Evolutionary conservation across 192 early-diverging fungal genomes (phyloP).

Genomic region (Coemansia sp.): DNA sequence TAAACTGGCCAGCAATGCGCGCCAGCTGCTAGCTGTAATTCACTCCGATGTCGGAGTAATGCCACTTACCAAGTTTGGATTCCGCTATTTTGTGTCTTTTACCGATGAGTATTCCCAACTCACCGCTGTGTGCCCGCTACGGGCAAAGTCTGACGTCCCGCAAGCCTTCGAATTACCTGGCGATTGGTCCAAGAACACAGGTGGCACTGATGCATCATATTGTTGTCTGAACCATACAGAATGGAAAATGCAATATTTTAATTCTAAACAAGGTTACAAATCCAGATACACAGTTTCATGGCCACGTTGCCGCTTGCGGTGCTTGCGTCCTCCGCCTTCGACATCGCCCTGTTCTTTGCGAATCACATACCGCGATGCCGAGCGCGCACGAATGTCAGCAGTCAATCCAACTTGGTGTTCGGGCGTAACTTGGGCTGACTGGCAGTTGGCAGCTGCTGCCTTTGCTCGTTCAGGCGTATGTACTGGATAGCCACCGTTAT

Average conservation of each 20-base stretch:
- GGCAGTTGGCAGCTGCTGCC: not conserved
- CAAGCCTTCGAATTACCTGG: not conserved
- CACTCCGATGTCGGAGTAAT: too few relatives aligned
- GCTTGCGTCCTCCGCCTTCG: constrained; percentile 43
- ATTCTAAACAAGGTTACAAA: not conserved
- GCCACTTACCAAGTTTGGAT: too few relatives aligned
- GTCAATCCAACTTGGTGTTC: constrained; percentile 39
- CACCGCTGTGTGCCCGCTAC: too few relatives aligned
- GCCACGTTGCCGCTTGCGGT: constrained; percentile 25
- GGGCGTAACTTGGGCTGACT: constrained; percentile 28
- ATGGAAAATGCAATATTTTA: not conserved
- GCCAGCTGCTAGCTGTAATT: too few relatives aligned
- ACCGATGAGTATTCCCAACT: too few relatives aligned
- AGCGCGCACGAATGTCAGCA: constrained; percentile 22
- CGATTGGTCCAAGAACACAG: not conserved
- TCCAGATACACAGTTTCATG: not conserved
- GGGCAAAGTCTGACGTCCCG: too few relatives aligned
- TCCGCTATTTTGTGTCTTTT: too few relatives aligned
- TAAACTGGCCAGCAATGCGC: too few relatives aligned
- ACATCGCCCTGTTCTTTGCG: constrained; percentile 42
- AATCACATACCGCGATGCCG: constrained; percentile 36
- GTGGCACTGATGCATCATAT: too few relatives aligned
- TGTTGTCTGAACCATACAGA: too few relatives aligned
- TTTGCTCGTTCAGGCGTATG: constrained; percentile 22
- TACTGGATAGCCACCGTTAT: not conserved